These are phyloP conservation scores for Mrakia gelida DNA, from an alignment of 768 basidiomycete species.

Conservation along the genomic window DNA sequence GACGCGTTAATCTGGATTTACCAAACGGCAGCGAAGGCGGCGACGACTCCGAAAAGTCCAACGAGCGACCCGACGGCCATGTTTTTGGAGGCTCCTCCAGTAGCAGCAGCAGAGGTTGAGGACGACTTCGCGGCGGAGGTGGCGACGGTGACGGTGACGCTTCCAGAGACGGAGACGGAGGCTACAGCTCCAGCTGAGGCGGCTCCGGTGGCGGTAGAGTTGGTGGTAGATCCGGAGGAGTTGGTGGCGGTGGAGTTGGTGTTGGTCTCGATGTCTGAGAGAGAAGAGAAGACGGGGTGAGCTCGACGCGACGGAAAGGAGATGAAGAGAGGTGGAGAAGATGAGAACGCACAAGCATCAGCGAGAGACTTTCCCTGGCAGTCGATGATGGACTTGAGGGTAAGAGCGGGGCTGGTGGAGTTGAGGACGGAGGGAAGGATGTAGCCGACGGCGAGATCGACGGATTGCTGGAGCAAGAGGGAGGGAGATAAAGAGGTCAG, in stretches of 20 bases:
- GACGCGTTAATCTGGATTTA: background rate
- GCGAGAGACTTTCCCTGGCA: constrained; percentile 60
- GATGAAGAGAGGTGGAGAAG: background rate
- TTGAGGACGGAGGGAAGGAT: constrained; percentile 76
- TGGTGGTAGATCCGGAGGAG: background rate
- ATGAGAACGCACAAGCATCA: constrained; percentile 52
- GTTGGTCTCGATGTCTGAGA: constrained; percentile 14
- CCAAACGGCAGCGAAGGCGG: background rate
- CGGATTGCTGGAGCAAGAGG: constrained; percentile 3
- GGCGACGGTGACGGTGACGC: background rate
- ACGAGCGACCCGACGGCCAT: background rate
- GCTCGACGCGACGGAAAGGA: background rate
- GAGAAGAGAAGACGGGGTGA: background rate
- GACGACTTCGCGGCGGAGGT: background rate
- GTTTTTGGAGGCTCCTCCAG: background rate
- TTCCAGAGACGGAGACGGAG: background rate
- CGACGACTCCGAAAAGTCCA: background rate
- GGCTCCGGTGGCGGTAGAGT: background rate
- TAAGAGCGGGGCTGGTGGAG: constrained; percentile 59
- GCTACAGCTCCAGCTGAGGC: background rate
- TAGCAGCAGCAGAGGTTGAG: background rate
- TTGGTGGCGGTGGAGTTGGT: constrained; percentile 9
- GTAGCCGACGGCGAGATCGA: constrained; percentile 43
- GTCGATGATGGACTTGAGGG: constrained; percentile 63
- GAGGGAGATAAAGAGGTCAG: too few relatives aligned